Conservation (phyloP, 805 yeast genomes). For the Candida sonorensis region DNA sequence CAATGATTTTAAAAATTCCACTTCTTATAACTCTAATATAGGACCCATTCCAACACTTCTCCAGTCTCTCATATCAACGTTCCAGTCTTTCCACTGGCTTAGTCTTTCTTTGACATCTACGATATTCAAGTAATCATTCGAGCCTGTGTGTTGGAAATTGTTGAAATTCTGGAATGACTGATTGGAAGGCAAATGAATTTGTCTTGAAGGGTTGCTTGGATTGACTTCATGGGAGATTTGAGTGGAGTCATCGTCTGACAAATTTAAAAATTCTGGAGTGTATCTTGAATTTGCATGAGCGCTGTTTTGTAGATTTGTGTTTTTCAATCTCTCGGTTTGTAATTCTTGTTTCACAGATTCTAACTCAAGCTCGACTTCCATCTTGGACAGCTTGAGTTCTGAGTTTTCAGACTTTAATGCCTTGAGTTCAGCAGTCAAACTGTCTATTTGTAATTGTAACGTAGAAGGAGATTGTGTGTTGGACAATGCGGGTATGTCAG, state of each 20-base stretch:
- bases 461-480: constrained; percentile 9
- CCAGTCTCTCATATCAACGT: constrained; percentile 83
- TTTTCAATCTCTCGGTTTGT: constrained; percentile 20
- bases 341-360: constrained; percentile 29
- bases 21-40: constrained; percentile 36
- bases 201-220: too few relatives aligned
- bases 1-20: too few relatives aligned
- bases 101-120: constrained; percentile 52
- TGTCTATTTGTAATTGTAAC: constrained; percentile 28
- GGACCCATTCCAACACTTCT: constrained; percentile 64
- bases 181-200: too few relatives aligned
- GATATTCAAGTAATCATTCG: constrained; percentile 37
- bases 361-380: constrained; percentile 31
- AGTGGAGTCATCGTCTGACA: too few relatives aligned
- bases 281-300: too few relatives aligned
- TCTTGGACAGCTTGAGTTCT: constrained; percentile 19
- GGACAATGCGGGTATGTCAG: too few relatives aligned
- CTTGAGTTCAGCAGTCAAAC: constrained; percentile 23
- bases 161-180: constrained; percentile 18
- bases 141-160: constrained; percentile 15
- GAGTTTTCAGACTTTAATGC: constrained; percentile 17
- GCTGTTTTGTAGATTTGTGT: too few relatives aligned
- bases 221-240: too few relatives aligned
- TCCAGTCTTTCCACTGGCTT: constrained; percentile 77
- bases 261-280: too few relatives aligned